Base-by-base conservation (phyloP, 2,329 filamentous ascomycete genomes). In the Aureobasidium sp. region DNA sequence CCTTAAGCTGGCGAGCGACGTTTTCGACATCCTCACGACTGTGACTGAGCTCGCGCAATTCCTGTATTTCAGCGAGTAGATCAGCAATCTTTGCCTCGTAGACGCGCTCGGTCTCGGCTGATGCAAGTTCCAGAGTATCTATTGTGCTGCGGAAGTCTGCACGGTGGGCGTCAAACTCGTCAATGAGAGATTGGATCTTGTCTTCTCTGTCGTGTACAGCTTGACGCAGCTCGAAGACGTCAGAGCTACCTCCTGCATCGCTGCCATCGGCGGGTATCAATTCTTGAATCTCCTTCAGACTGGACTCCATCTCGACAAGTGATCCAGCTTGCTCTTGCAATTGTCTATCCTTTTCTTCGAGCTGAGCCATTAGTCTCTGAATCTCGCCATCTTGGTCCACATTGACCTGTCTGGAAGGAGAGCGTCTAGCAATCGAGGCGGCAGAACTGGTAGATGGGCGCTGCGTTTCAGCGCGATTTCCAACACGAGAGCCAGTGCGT, bases 81-180 rank as follows among this genome's bases (percentile, higher is more conserved):
- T 91, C 90, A 69, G 92, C 88, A 64, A 97, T 90, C 75, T 90
- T 89, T 74, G 91, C 89, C 73, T 99, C 94, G 72, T 99, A 99
- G 15, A 99, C 93, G 30, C 93, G 84, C 75, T 97, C 89, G 0
- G 94, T 99, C 77, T 99, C 94, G 0, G 91, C 89, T 71, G 91
- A 96, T 2, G 94, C 95, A 78, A 97, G 84, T 74, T 99, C 94
- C 55, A 99, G 80, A 0, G 93, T 96, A 75, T 99, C 94, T 64
- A 99, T 94, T n/a, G 94, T 99, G 73, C 90, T 96, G 67, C 94
- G 83, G 76, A 99, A 99, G 74, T 99, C 94, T 25, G 94, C 93
- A 63, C 94, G 84, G 72, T 99, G 93, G 10, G 88, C 86, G 71
- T 99, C 94, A 69, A 99, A 99, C 71, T 99, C 94, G 9, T 90